These are phyloP conservation scores for Alnus glutinosa DNA, from an alignment of 306 rosid species.

Conservation along the genomic window DNA sequence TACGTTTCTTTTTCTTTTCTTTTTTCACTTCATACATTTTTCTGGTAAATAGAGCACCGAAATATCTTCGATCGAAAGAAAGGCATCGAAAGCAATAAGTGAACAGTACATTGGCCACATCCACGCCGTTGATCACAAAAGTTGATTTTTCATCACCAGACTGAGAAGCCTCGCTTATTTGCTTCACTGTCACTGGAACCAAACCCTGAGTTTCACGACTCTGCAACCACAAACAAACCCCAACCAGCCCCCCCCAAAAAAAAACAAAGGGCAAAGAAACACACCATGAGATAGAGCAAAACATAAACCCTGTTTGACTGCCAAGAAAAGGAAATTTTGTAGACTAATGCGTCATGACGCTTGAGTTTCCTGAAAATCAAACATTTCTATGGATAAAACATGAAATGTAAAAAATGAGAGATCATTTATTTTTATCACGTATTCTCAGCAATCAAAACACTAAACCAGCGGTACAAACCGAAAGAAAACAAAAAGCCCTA, in stretches of 20 bases:
- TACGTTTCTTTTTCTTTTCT: not conserved
- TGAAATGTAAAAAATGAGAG: not conserved
- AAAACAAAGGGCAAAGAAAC: not conserved
- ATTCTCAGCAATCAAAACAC: not conserved
- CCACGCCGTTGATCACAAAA: constrained; percentile 68
- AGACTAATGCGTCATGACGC: not conserved
- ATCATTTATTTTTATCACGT: not conserved
- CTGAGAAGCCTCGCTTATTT: constrained; percentile 78
- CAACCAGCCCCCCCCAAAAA: too few relatives aligned
- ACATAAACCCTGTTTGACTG: constrained; percentile 4
- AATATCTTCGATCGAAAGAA: not conserved
- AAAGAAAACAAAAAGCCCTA: not conserved
- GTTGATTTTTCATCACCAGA: constrained; percentile 86
- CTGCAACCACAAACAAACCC: constrained; percentile 27
- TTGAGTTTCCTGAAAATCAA: not conserved
- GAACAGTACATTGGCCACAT: constrained; percentile 65
- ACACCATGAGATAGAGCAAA: not conserved
- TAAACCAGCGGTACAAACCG: not conserved
- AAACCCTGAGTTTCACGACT: constrained; percentile 70
- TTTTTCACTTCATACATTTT: not conserved
- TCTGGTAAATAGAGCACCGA: not conserved
- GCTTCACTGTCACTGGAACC: constrained; percentile 89
- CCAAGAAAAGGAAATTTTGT: not conserved
- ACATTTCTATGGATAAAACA: not conserved
- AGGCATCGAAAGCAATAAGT: not conserved